Conservation (phyloP, 2,329 filamentous ascomycete genomes). For the Hymenoscyphus occultus region DNA sequence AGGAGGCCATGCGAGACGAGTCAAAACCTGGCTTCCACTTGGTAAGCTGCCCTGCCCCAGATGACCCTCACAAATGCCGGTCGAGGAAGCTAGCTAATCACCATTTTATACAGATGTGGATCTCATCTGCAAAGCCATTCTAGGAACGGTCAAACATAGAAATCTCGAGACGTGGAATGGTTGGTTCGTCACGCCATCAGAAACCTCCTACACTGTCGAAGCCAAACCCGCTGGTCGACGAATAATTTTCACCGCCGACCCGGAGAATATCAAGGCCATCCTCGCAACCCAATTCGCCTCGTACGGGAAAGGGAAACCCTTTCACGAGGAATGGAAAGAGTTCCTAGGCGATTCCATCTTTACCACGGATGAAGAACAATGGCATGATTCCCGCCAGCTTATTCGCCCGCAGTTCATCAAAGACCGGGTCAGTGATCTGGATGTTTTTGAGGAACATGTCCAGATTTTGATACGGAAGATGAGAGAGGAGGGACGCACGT, state of each 20-base stretch:
- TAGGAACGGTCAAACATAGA: constrained; percentile 49
- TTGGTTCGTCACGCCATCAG: constrained; percentile 45
- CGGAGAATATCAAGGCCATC: constrained; percentile 87
- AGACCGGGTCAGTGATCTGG: constrained; percentile 77
- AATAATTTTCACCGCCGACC: constrained; percentile 70
- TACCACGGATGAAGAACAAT: constrained; percentile 73
- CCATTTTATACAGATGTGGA: constrained; percentile 54
- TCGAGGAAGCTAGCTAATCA: constrained; percentile 1
- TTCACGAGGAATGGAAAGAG: constrained; percentile 71
- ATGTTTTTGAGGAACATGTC: constrained; percentile 77
- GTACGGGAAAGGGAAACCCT: constrained; percentile 76
- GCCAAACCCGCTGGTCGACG: constrained; percentile 31
- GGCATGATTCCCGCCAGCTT: constrained; percentile 78
- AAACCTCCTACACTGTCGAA: constrained; percentile 58
- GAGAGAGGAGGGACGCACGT: constrained; percentile 50
- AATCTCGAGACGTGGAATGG: constrained; percentile 61
- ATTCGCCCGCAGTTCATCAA: constrained; percentile 85
- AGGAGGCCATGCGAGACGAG: constrained; percentile 42
- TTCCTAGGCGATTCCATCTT: constrained; percentile 78
- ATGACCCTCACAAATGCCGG: neutral
- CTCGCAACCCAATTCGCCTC: constrained; percentile 84
- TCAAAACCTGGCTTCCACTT: constrained; percentile 43
- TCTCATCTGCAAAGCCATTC: constrained; percentile 57
- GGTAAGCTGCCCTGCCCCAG: constrained; percentile 39
- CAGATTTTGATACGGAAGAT: constrained; percentile 69